Evolutionary conservation across 106 monocot genomes (phyloP).

Genomic region (Dactylorhiza incarnata): DNA sequence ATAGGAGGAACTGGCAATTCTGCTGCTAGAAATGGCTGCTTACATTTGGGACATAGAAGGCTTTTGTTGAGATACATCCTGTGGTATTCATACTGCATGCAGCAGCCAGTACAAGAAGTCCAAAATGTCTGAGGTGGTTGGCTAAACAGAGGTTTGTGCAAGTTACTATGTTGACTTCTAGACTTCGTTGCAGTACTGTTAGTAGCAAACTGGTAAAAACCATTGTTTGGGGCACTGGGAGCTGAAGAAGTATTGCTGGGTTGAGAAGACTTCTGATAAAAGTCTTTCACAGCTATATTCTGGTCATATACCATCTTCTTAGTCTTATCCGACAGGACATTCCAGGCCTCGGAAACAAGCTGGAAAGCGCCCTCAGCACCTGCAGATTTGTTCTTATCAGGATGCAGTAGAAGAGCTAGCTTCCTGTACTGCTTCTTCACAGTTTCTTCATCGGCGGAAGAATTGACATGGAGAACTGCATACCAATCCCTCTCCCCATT

Average conservation of each 20-base stretch:
- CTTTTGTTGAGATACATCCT: slow-evolving; percentile 62
- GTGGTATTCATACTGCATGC: slow-evolving; percentile 9
- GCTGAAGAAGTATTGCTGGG: background rate
- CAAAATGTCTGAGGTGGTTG: slow-evolving; percentile 38
- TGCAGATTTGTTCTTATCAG: slow-evolving; percentile 40
- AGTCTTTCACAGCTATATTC: slow-evolving; percentile 27
- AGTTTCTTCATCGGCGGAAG: slow-evolving; percentile 54
- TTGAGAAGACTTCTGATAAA: slow-evolving; percentile 6
- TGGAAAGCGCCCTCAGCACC: slow-evolving; percentile 78
- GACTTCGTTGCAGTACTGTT: slow-evolving; percentile 11
- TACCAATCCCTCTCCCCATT: slow-evolving; percentile 59
- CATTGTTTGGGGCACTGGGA: slow-evolving; percentile 14
- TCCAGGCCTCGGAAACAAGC: slow-evolving; percentile 60
- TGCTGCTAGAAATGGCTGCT: slow-evolving; percentile 48
- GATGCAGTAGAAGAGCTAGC: slow-evolving; percentile 32
- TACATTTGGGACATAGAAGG: slow-evolving; percentile 68
- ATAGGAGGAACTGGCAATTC: slow-evolving; percentile 39
- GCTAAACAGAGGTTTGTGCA: background rate
- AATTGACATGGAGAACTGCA: slow-evolving; percentile 28
- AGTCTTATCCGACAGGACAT: slow-evolving; percentile 40
- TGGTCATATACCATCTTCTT: slow-evolving; percentile 41
- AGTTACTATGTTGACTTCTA: background rate
- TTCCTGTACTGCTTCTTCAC: slow-evolving; percentile 74
- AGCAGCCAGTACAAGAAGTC: slow-evolving; percentile 45
- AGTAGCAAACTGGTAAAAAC: slow-evolving; percentile 19